phyloP scores from a whole-genome alignment of 352 stramenopile genomes.

The Phytophthora megakarya region DNA sequence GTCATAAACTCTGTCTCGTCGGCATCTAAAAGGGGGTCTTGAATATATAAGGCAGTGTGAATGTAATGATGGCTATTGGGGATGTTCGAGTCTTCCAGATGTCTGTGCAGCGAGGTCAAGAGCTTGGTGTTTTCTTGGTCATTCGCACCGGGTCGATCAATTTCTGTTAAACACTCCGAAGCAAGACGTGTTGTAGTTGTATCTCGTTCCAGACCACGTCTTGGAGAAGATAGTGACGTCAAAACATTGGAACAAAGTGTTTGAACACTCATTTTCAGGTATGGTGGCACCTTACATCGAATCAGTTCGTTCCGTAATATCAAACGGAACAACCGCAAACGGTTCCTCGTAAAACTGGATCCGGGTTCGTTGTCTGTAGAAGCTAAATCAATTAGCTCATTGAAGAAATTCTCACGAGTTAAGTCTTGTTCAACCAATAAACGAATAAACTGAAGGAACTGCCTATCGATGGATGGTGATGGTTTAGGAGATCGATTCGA shows the following conservation, averaged over 20 bases:
- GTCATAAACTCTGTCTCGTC: conserved; percentile 12
- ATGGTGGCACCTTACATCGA: conserved; percentile 9
- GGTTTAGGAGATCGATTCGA: neutral
- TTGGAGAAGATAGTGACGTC: no score
- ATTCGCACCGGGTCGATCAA: conserved; percentile 1
- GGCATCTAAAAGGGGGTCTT: conserved; percentile 20
- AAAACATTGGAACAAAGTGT: no score
- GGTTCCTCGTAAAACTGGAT: conserved; percentile 8
- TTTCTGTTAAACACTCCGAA: conserved; percentile 24
- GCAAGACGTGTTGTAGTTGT: conserved; percentile 10
- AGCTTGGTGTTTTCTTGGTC: neutral
- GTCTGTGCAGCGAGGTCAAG: conserved; percentile 7
- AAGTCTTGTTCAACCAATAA: conserved; percentile 41
- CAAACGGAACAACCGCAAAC: conserved; percentile 29
- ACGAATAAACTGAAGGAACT: conserved; percentile 46
- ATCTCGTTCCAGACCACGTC: no score
- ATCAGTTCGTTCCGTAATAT: conserved; percentile 19
- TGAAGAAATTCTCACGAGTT: conserved; percentile 38
- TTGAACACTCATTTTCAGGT: conserved; percentile 11
- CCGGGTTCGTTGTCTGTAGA: neutral
- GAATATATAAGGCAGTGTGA: conserved; percentile 39
- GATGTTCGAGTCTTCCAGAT: conserved; percentile 9
- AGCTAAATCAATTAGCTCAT: conserved; percentile 26
- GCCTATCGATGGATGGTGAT: conserved; percentile 32
- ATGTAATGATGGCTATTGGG: conserved; percentile 7